Evolutionary conservation across 129 eudicot species (phyloP).

Genomic region (Flaveria linearis): DNA sequence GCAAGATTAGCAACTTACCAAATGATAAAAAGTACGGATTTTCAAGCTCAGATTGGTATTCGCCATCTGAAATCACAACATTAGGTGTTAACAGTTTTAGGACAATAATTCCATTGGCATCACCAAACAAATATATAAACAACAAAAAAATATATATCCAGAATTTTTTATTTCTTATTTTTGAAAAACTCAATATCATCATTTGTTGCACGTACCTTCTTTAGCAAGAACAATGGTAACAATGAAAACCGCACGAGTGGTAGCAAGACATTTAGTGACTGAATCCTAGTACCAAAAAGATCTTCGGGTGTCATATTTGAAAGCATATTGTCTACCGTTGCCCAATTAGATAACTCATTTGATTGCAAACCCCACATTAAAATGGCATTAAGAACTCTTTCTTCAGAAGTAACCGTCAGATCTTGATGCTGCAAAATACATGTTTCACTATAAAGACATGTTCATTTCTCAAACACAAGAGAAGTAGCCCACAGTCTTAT

Average conservation of each 20-base stretch:
- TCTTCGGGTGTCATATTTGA: conserved; percentile 43
- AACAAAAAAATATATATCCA: too few species aligned
- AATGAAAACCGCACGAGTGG: conserved; percentile 83
- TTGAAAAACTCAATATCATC: conserved; percentile 21
- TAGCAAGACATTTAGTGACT: conserved; percentile 48
- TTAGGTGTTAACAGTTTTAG: not conserved
- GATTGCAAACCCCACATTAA: conserved; percentile 79
- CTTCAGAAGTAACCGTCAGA: conserved; percentile 94
- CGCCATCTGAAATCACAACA: conserved; percentile 62
- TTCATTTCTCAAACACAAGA: conserved; percentile 40
- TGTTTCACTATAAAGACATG: conserved; percentile 41
- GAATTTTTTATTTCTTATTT: too few species aligned
- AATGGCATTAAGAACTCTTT: conserved; percentile 80
- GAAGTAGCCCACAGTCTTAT: conserved; percentile 42
- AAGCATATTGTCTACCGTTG: conserved; percentile 58
- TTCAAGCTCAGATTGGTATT: conserved; percentile 55
- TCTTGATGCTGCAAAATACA: conserved; percentile 86
- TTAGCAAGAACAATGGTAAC: conserved; percentile 59
- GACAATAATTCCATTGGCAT: conserved; percentile 7
- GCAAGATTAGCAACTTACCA: conserved; percentile 51
- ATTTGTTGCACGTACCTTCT: conserved; percentile 53
- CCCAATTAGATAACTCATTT: conserved; percentile 68
- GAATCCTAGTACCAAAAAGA: conserved; percentile 65
- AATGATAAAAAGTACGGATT: conserved; percentile 44
- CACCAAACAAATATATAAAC: not conserved